A percentile compares a stretch with the other conserved stretches of the same genome.
phyloP scores from a whole-genome alignment of 225 moss, liverwort and hornwort species.

The Lunularia cruciata region DNA sequence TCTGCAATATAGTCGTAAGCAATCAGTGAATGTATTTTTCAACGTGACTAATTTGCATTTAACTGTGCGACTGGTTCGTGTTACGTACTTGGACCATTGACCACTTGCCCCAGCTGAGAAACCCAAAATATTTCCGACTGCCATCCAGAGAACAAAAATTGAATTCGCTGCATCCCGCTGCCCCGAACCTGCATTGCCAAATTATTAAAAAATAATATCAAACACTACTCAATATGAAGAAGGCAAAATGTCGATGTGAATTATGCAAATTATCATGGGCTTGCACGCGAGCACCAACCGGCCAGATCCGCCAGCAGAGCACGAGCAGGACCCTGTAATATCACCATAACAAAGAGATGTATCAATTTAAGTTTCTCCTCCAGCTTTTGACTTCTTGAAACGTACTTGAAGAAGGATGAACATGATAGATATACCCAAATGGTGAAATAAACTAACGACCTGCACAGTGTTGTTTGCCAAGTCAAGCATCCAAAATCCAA shows the following conservation, averaged over 20 bases:
- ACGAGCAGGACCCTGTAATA: conserved; percentile 66
- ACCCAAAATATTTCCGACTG: conserved; percentile 82
- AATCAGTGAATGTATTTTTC: too few relatives aligned
- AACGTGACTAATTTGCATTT: neutral
- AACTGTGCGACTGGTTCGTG: neutral
- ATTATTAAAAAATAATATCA: too few relatives aligned
- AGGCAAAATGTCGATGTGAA: too few relatives aligned
- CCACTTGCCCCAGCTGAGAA: conserved; percentile 81
- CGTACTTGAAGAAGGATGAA: neutral
- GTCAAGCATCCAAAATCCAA: conserved; percentile 93
- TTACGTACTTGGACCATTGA: conserved; percentile 58
- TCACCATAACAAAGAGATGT: neutral
- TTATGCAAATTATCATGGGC: too few relatives aligned
- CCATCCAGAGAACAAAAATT: conserved; percentile 87
- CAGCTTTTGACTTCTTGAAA: neutral
- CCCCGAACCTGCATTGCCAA: conserved; percentile 39
- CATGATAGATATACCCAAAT: neutral
- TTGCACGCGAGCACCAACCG: too few relatives aligned
- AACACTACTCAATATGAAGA: neutral
- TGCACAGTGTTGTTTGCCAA: conserved; percentile 89
- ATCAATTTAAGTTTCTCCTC: neutral
- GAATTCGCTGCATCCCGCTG: conserved; percentile 80
- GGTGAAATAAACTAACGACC: conserved; percentile 23
- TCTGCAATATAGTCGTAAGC: conserved; percentile 26
- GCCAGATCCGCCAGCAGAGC: conserved; percentile 85